Evolutionary conservation across 2,329 filamentous ascomycete species (phyloP).

Genomic region (Cytospora piceicola): DNA sequence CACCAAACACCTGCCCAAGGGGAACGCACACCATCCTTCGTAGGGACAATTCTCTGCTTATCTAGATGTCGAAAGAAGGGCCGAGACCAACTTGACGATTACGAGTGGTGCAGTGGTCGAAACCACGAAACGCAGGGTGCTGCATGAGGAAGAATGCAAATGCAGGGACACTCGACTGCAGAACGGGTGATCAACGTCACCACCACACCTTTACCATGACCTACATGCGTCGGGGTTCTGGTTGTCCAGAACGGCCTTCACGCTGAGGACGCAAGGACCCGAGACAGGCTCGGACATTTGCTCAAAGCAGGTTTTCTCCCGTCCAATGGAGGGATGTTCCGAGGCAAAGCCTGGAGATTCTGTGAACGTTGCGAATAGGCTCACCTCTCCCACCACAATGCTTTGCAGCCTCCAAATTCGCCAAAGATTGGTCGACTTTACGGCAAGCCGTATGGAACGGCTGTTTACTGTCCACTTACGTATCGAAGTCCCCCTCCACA

Average conservation of each 20-base stretch:
- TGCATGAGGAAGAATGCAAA: constrained; percentile 7
- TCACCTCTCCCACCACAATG: neutral
- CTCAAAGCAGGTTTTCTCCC: neutral
- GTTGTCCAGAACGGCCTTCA: neutral
- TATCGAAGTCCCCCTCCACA: neutral
- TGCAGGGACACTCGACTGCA: constrained; percentile 13
- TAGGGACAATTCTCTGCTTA: neutral
- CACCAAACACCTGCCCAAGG: neutral
- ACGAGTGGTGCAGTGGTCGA: constrained; percentile 3
- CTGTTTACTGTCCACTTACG: neutral
- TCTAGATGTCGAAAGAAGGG: neutral
- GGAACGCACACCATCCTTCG: neutral
- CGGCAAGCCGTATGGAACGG: neutral
- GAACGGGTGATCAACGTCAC: neutral
- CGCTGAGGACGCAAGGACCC: neutral
- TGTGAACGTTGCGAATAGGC: neutral
- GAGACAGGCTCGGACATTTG: neutral
- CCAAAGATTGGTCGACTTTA: neutral
- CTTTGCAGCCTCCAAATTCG: neutral
- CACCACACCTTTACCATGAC: neutral
- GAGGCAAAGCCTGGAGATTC: neutral
- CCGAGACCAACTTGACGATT: neutral
- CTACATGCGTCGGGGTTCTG: neutral
- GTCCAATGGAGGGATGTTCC: neutral
- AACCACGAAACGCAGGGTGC: neutral